Conservation (phyloP, 2,329 filamentous ascomycete genomes). For the Phaeoacremonium minimum region DNA sequence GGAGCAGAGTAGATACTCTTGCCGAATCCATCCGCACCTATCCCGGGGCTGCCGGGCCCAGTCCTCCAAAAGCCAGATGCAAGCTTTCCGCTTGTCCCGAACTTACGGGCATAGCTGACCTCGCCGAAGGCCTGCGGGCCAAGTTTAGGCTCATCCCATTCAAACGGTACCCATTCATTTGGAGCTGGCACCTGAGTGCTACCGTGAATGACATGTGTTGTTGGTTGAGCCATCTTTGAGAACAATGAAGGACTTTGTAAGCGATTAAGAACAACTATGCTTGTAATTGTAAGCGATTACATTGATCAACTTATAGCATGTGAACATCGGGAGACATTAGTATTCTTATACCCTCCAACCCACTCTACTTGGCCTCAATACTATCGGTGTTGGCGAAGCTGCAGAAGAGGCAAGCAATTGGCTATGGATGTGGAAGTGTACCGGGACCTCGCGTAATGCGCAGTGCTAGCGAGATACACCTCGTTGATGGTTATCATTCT, state of each 20-base stretch:
- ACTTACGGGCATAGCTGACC: neutral
- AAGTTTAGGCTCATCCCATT: constrained; percentile 4
- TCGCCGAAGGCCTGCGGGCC: neutral
- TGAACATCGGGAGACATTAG: neutral
- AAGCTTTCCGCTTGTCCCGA: neutral
- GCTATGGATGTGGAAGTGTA: too few relatives aligned
- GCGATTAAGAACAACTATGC: too few relatives aligned
- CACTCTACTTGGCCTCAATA: too few relatives aligned
- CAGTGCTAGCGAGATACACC: too few relatives aligned
- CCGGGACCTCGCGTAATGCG: too few relatives aligned
- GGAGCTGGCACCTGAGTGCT: neutral
- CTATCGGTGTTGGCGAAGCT: too few relatives aligned
- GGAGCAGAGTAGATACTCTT: constrained; percentile 1
- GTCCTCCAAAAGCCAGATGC: neutral
- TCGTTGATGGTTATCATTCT: too few relatives aligned
- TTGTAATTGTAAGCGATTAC: too few relatives aligned
- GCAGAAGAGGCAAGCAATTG: too few relatives aligned
- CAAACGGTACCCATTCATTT: constrained; percentile 3
- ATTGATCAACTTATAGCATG: too few relatives aligned
- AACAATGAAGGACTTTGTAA: too few relatives aligned
- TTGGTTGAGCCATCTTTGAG: constrained; percentile 1
- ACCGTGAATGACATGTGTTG: neutral
- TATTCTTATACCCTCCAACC: neutral
- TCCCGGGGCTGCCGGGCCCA: neutral
- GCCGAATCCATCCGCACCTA: neutral